Conservation (phyloP, 257 asterid species). For the Pogostemon cablin region DNA sequence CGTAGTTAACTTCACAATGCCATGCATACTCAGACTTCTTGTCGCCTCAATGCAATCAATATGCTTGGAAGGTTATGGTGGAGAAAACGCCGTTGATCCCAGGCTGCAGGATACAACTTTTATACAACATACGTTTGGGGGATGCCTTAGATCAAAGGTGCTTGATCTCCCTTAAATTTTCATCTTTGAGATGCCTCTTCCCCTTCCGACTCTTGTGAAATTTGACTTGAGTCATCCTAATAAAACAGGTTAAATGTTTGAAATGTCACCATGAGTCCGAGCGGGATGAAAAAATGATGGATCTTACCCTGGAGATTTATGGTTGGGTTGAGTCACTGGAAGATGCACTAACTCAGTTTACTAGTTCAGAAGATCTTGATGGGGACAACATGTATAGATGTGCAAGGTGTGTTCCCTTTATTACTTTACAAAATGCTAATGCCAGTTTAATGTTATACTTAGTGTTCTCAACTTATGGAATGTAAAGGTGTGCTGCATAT, state of each 20-base stretch:
- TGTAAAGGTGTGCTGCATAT: slow-evolving; percentile 67
- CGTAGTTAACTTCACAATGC: neutral
- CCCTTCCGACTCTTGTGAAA: neutral
- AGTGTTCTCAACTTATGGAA: slow-evolving; percentile 28
- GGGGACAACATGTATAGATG: slow-evolving; percentile 93
- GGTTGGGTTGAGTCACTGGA: slow-evolving; percentile 82
- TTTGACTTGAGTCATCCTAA: slow-evolving; percentile 15
- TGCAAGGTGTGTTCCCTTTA: slow-evolving; percentile 51
- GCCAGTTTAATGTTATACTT: slow-evolving; percentile 20
- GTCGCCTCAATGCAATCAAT: slow-evolving; percentile 94
- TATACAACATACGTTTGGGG: slow-evolving; percentile 80
- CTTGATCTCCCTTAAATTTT: slow-evolving; percentile 18
- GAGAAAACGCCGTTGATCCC: slow-evolving; percentile 70
- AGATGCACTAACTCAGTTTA: slow-evolving; percentile 84
- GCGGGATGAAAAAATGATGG: slow-evolving; percentile 78
- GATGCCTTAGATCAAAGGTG: slow-evolving; percentile 86
- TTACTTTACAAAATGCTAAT: slow-evolving; percentile 3
- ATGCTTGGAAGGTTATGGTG: slow-evolving; percentile 79
- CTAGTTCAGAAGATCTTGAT: slow-evolving; percentile 83
- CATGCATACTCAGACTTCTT: slow-evolving; percentile 58
- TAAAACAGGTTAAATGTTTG: slow-evolving; percentile 73
- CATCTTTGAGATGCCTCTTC: slow-evolving; percentile 11
- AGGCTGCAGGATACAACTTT: slow-evolving; percentile 83
- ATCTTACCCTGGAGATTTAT: slow-evolving; percentile 78
- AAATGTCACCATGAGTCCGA: slow-evolving; percentile 75